A percentile compares a stretch with the other conserved stretches of the same genome.
phyloP scores from a whole-genome alignment of 2,329 filamentous ascomycete genomes.

The Ophiostoma ips region DNA sequence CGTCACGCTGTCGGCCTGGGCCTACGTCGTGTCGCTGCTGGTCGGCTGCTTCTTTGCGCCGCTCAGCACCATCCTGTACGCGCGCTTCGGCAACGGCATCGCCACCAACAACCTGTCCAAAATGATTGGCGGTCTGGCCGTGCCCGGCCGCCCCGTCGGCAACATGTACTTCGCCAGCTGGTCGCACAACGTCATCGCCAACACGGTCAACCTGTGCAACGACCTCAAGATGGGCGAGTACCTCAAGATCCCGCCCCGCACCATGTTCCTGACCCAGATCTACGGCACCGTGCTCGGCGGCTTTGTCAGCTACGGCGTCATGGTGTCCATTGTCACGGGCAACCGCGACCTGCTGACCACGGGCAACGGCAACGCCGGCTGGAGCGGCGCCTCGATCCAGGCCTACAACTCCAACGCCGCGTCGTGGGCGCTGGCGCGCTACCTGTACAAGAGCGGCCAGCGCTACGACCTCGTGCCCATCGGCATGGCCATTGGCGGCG shows the following conservation, averaged over 20 bases:
- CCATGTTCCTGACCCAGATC: constrained; percentile 42
- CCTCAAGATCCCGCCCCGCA: constrained; percentile 40
- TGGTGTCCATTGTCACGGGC: constrained; percentile 36
- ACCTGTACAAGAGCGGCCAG: constrained; percentile 34
- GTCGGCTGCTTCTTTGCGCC: constrained; percentile 35
- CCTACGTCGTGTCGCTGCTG: constrained; percentile 30
- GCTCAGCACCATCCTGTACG: constrained; percentile 37
- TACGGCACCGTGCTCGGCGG: constrained; percentile 41
- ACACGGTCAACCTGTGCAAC: constrained; percentile 34
- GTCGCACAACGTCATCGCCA: constrained; percentile 42
- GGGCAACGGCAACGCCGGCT: constrained; percentile 32
- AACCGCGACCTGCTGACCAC: constrained; percentile 33
- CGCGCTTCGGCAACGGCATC: constrained; percentile 41
- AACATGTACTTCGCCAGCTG: constrained; percentile 47
- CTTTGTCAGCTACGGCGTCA: constrained; percentile 30
- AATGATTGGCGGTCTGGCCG: constrained; percentile 37
- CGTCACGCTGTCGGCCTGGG: constrained; percentile 33
- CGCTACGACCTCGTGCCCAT: constrained; percentile 35
- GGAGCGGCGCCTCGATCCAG: constrained; percentile 39
- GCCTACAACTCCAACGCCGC: constrained; percentile 32
- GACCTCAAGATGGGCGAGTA: constrained; percentile 48
- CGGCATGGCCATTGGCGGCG: constrained; percentile 34
- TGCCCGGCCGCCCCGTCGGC: constrained; percentile 36
- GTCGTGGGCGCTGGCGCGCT: constrained; percentile 36
- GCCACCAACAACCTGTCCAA: constrained; percentile 45